phyloP scores from a whole-genome alignment of 768 basidiomycete genomes.

The Multifurca ochricompacta region DNA sequence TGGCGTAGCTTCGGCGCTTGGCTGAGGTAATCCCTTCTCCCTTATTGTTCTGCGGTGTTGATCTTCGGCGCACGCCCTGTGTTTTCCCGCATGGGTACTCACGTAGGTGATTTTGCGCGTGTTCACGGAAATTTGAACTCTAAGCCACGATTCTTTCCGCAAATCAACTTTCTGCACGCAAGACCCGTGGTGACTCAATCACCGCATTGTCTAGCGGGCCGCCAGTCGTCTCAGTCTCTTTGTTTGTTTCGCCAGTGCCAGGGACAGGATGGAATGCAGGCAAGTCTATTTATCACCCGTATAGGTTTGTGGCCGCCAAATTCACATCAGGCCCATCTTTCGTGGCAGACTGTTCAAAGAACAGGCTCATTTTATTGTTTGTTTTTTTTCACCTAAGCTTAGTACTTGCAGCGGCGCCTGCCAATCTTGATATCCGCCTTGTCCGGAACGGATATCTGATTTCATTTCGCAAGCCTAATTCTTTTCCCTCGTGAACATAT shows the following conservation, averaged over 20 bases:
- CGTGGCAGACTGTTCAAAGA: conserved; percentile 6
- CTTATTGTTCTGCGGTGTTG: conserved; percentile 18
- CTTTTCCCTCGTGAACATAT: conserved; percentile 16
- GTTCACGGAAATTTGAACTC: neutral
- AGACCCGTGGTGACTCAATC: neutral
- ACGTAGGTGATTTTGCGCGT: neutral
- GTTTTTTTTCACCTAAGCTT: neutral
- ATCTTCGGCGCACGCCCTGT: neutral
- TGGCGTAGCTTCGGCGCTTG: conserved; percentile 5
- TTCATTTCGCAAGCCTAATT: conserved; percentile 15
- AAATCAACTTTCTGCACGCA: neutral
- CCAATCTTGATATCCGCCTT: conserved; percentile 15
- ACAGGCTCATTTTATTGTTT: conserved; percentile 8
- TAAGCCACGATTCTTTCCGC: neutral
- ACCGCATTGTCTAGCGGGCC: neutral
- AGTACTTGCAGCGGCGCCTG: conserved; percentile 7
- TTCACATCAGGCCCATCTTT: neutral
- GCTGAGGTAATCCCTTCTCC: conserved; percentile 17
- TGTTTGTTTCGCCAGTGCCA: neutral
- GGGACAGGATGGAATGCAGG: neutral
- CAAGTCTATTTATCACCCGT: neutral
- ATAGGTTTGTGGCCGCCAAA: conserved; percentile 3
- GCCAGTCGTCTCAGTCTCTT: neutral
- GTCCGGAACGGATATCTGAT: conserved; percentile 14
- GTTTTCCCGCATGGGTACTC: neutral